Base-by-base conservation (phyloP, 2,329 filamentous ascomycete species). In the Sporothrix mexicana region DNA sequence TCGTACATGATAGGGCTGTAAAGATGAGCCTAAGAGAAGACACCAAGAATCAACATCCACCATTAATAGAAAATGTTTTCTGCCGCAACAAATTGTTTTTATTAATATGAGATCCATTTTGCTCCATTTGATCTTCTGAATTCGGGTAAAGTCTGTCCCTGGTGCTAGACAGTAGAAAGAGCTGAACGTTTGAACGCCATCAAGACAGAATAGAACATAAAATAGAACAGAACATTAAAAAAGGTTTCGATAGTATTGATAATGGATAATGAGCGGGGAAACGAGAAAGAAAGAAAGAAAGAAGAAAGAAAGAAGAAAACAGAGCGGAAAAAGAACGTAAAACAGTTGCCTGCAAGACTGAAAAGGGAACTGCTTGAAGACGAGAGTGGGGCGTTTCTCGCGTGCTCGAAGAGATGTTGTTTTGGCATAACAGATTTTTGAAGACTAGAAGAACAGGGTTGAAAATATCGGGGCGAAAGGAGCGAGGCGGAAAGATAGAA, bases 341-440 rank as follows among this genome's bases (percentile, higher is more conserved):
- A 17, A n/a, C 17, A 45, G 23, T 25, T n/a, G 25, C 36, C 2
- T 23, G 47, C 15, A 17, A 10, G 20, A 25, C 30, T 20, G 55
- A 15, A 36, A 51, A 57, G 10, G 30, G 55, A 64, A 51, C 30
- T 25, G 67, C 6, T 51, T 68, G 4, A 25, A 51, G 62, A 73
- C 74, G 73, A 75, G 75, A 74, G 72, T 74, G 73, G 73, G 75
- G 41, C 72, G 73, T 55, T 76, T 76, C 75, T 75, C 75, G 74
- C 72, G 57, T 74, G 72, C 47, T 73, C 45, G 43, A 49, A 43
- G 59, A 70, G 47, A 72, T 70, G 47, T 61, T 71, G 55, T 72
- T 73, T 75, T 73, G 76, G 74, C 53, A 74, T 72, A 80, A 82
- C 80, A 79, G 78, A 79, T 55, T 72, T 66, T 62, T 72, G 72